Conservation (phyloP, 768 basidiomycete genomes). For the Hericium coralloides region DNA sequence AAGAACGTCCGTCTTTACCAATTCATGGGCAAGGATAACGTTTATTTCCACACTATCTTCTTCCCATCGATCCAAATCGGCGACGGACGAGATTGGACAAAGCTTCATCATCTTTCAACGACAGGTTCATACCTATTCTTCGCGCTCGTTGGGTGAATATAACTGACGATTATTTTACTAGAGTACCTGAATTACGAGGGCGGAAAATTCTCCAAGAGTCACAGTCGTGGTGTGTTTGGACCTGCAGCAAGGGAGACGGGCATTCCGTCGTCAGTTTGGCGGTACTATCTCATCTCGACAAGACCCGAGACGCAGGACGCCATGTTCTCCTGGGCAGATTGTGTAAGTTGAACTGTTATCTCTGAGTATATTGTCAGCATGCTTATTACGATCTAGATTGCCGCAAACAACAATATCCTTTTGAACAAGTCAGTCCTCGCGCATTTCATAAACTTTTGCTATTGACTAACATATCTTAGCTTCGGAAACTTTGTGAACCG, state of each 20-base stretch:
- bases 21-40: slow-evolving; percentile 99
- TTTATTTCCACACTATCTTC: slow-evolving; percentile 96
- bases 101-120: slow-evolving; percentile 85
- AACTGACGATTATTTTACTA: slow-evolving; percentile 20
- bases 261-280: slow-evolving; percentile 90
- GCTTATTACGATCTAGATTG: slow-evolving; percentile 40
- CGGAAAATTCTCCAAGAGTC: slow-evolving; percentile 97
- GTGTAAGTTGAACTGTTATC: slow-evolving; percentile 41
- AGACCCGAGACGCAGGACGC: slow-evolving; percentile 91
- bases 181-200: slow-evolving; percentile 98
- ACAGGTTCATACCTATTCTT: slow-evolving; percentile 56
- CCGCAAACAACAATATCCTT: slow-evolving; percentile 87
- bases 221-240: slow-evolving; percentile 94
- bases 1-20: slow-evolving; percentile 88
- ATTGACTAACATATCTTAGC: slow-evolving; percentile 27
- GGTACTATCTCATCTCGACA: slow-evolving; percentile 89
- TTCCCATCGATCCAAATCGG: slow-evolving; percentile 87
- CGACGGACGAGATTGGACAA: slow-evolving; percentile 90
- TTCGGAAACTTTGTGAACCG: slow-evolving; percentile 99
- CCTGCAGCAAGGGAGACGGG: slow-evolving; percentile 91
- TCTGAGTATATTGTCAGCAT: neutral
- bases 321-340: slow-evolving; percentile 95
- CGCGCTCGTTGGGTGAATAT: neutral
- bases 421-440: slow-evolving; percentile 69
- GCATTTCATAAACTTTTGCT: neutral